Evolutionary conservation across 495 filamentous ascomycete genomes (phyloP).

Genomic region (Tuber melanosporum): DNA sequence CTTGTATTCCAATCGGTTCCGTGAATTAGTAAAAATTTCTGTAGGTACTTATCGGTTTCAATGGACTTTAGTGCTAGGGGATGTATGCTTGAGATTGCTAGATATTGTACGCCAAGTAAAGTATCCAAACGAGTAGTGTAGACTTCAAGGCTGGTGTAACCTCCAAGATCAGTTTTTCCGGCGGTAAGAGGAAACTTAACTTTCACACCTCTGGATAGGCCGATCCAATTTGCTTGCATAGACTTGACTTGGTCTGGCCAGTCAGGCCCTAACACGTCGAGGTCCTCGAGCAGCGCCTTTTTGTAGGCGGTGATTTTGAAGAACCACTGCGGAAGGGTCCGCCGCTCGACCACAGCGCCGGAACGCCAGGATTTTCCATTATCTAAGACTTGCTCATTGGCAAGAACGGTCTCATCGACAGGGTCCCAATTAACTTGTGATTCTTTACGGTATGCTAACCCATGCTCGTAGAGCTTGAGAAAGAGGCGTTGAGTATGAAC

Average conservation of each 20-base stretch:
- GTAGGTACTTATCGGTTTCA: slow-evolving; percentile 54
- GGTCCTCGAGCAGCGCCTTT: slow-evolving; percentile 63
- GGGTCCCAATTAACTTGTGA: slow-evolving; percentile 86
- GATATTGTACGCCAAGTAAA: slow-evolving; percentile 73
- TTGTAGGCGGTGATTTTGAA: slow-evolving; percentile 74
- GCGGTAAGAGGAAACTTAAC: slow-evolving; percentile 59
- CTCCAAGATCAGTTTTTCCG: slow-evolving; percentile 6
- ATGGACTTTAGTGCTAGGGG: slow-evolving; percentile 60
- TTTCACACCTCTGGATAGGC: slow-evolving; percentile 64
- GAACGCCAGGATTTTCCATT: slow-evolving; percentile 82
- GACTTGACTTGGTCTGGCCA: slow-evolving; percentile 78
- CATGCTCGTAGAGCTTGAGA: slow-evolving; percentile 61
- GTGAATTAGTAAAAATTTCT: slow-evolving; percentile 59
- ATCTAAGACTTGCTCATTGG: slow-evolving; percentile 84
- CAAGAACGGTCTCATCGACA: slow-evolving; percentile 79
- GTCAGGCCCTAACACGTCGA: slow-evolving; percentile 56
- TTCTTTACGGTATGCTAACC: slow-evolving; percentile 70
- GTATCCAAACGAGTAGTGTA: slow-evolving; percentile 84
- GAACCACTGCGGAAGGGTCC: slow-evolving; percentile 81
- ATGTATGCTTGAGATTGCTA: slow-evolving; percentile 69
- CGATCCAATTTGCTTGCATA: slow-evolving; percentile 88
- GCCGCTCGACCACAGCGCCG: slow-evolving; percentile 75
- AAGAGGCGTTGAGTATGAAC: slow-evolving; percentile 84
- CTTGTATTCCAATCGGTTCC: slow-evolving; percentile 46
- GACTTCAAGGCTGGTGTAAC: slow-evolving; percentile 53